Evolutionary conservation across 805 yeast genomes (phyloP), one percentile per base, ranked within the genome.

Genomic region (Wickerhamomyces subpelliculosus): DNA sequence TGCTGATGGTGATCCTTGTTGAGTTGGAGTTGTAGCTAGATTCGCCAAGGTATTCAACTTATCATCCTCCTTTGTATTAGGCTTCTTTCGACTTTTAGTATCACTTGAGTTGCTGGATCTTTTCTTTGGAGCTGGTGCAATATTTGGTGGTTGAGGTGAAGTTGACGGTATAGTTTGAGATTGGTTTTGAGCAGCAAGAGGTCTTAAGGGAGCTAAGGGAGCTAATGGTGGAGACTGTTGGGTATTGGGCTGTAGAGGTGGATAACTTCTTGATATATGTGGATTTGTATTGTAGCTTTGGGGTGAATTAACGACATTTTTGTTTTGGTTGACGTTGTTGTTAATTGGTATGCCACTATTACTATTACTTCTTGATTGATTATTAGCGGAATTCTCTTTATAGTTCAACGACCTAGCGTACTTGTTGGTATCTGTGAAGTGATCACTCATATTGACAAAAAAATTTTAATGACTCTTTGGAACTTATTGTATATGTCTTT

Each of bases 391-490:
- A n/a, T n/a, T n/a, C n/a, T n/a, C n/a, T n/a, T n/a, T n/a, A n/a
- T 48, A 22, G 29, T 47, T 43, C 34, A 52, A 42, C 33, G 48
- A 39, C 28, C 36, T 43, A 11, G 53, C 58, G 31, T 51, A 54
- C 38, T 37, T 48, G 33, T 42, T 52, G 4, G 58, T 54, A 30
- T 54, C 58, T 8, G 58, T 52, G 46, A 54, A 54, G 44, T 54
- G 44, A 31, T 53, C 54, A 30, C 57, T 54, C 58, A 54, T 25
- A 10, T 29, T 18, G 31, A 17, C 12, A 8, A n/a, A n/a, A n/a
- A 4, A 4, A 19, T 18, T 13, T 29, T 4, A 21, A 17, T 6
- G 13, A 11, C 14, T 29, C 22, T 18, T 27, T 17, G 30, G 20
- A 5, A 16, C 12, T 16, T 27, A 20, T 10, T 16, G 11, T 27